Evolutionary conservation across 306 rosid genomes (phyloP).

Genomic region (Cicer bijugum): DNA sequence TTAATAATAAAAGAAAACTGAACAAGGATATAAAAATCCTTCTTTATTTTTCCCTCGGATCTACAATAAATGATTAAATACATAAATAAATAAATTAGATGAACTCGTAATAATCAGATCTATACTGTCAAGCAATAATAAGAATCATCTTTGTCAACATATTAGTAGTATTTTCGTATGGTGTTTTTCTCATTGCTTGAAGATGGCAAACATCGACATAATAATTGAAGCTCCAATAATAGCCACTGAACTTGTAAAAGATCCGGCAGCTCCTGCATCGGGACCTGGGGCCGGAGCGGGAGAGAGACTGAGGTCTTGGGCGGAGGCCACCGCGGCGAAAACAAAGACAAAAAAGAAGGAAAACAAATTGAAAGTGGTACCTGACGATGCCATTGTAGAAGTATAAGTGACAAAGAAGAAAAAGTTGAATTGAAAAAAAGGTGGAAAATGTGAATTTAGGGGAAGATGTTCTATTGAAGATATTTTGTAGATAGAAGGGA

Average conservation of each 20-base stretch:
- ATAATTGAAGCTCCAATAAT: conserved; percentile 47
- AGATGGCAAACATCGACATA: conserved; percentile 42
- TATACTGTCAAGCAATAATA: background rate
- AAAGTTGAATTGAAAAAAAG: background rate
- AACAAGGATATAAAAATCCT: no score
- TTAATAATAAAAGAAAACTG: no score
- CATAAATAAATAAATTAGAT: background rate
- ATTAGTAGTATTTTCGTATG: background rate
- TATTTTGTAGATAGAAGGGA: background rate
- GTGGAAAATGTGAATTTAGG: background rate
- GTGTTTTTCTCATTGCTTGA: conserved; percentile 35
- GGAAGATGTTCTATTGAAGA: background rate
- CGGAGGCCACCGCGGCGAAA: conserved; percentile 42
- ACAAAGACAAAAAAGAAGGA: conserved; percentile 24
- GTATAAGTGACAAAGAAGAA: background rate
- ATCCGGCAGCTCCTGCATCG: background rate
- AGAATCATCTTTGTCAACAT: background rate
- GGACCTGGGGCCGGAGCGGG: conserved; percentile 45
- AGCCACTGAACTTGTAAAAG: conserved; percentile 41
- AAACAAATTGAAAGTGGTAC: conserved; percentile 18
- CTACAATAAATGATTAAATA: no score
- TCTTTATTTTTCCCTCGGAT: no score
- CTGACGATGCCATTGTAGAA: conserved; percentile 48
- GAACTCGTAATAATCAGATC: background rate
- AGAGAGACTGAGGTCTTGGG: conserved; percentile 45